phyloP scores from a whole-genome alignment of 495 filamentous ascomycete genomes.

The Amphirosellinia nigrospora region DNA sequence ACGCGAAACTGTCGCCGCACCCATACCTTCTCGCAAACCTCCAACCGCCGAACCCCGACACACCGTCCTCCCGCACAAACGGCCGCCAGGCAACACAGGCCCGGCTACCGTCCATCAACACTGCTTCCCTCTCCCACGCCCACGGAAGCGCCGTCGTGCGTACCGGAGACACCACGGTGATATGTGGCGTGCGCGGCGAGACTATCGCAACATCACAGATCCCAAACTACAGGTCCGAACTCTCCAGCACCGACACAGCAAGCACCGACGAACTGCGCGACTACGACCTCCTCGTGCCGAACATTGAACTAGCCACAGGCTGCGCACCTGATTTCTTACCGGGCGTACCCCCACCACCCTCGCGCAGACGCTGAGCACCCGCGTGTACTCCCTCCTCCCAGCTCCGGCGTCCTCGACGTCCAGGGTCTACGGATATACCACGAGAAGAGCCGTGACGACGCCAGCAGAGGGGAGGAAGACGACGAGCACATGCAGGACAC shows the following conservation, averaged over 20 bases:
- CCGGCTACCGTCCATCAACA: slow-evolving; percentile 74
- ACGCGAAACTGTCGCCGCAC: slow-evolving; percentile 87
- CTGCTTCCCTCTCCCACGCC: slow-evolving; percentile 80
- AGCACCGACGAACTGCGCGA: slow-evolving; percentile 53
- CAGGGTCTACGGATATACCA: slow-evolving; percentile 75
- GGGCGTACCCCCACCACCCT: slow-evolving; percentile 78
- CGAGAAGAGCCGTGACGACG: slow-evolving; percentile 51
- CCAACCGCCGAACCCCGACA: slow-evolving; percentile 47
- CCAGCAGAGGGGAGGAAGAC: slow-evolving; percentile 43
- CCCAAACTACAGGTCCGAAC: slow-evolving; percentile 62
- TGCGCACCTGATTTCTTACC: slow-evolving; percentile 85
- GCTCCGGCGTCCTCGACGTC: slow-evolving; percentile 63
- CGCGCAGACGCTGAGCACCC: slow-evolving; percentile 81
- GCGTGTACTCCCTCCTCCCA: slow-evolving; percentile 78
- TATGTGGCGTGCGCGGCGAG: slow-evolving; percentile 89
- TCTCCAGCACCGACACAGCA: slow-evolving; percentile 28
- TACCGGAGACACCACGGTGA: slow-evolving; percentile 85
- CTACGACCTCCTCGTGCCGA: slow-evolving; percentile 84
- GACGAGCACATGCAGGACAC: slow-evolving; percentile 49
- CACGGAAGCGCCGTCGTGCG: slow-evolving; percentile 89
- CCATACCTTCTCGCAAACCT: slow-evolving; percentile 91
- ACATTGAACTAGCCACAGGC: slow-evolving; percentile 88
- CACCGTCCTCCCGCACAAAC: slow-evolving; percentile 72
- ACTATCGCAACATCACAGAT: slow-evolving; percentile 75
- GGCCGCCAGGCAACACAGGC: slow-evolving; percentile 73